phyloP scores from a whole-genome alignment of 2,329 filamentous ascomycete species.

The Fusarium sp. region DNA sequence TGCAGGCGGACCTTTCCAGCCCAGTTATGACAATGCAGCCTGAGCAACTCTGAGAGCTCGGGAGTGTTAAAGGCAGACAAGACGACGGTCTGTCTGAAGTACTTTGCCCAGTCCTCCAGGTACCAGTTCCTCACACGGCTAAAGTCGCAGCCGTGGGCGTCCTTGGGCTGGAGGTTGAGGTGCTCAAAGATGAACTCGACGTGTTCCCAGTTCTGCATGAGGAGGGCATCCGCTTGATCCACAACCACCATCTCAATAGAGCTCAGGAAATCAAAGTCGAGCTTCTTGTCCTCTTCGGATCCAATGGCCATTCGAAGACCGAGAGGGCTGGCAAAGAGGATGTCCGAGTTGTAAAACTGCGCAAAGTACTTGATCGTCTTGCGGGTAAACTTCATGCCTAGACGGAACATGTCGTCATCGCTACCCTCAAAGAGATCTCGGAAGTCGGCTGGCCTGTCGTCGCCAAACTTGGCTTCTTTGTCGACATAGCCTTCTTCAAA shows the following conservation, averaged over 20 bases:
- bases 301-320: constrained; percentile 93
- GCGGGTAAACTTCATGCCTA: constrained; percentile 96
- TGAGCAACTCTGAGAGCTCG: constrained; percentile 85
- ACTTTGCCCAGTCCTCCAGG: constrained; percentile 84
- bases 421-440: constrained; percentile 91
- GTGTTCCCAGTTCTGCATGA: constrained; percentile 99
- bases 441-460: constrained; percentile 87
- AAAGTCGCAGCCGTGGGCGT: constrained; percentile 93
- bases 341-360: constrained; percentile 96
- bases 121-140: constrained; percentile 92
- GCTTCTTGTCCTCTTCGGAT: constrained; percentile 72
- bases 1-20: constrained; percentile 82
- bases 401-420: constrained; percentile 95
- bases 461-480: constrained; percentile 72
- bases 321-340: constrained; percentile 90
- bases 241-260: constrained; percentile 92
- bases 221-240: constrained; percentile 91
- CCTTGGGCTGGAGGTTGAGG: constrained; percentile 89
- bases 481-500: constrained; percentile 87
- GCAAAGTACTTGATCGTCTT: constrained; percentile 96
- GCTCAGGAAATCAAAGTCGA: constrained; percentile 90
- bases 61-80: constrained; percentile 88
- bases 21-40: constrained; percentile 82
- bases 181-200: constrained; percentile 92
- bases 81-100: constrained; percentile 88